Evolutionary conservation across 495 filamentous ascomycete genomes (phyloP).

Genomic region (Gamarada debralockiae): DNA sequence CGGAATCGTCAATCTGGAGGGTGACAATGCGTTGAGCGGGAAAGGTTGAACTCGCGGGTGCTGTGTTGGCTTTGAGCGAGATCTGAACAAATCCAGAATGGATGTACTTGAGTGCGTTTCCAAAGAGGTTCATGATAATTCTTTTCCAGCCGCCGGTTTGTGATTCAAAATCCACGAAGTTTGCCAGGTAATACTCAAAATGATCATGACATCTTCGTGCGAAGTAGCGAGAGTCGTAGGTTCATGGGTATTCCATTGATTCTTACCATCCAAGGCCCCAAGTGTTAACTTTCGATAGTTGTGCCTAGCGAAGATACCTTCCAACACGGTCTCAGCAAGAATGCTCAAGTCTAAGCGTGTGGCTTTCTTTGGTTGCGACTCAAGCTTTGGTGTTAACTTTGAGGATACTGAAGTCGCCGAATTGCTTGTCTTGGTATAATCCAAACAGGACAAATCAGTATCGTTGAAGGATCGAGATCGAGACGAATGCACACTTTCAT

Average conservation of each 20-base stretch:
- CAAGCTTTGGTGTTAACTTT: neutral
- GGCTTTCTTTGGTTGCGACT: neutral
- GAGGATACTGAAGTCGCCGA: neutral
- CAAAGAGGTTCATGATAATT: slow-evolving; percentile 76
- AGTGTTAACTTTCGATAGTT: neutral
- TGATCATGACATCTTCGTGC: slow-evolving; percentile 20
- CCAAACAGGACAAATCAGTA: slow-evolving; percentile 67
- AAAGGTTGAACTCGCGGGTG: neutral
- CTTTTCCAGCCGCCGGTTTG: slow-evolving; percentile 52
- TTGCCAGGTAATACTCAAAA: slow-evolving; percentile 26
- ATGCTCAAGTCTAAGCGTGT: slow-evolving; percentile 7
- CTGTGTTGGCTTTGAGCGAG: neutral
- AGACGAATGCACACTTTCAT: neutral
- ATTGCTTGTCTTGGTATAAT: slow-evolving; percentile 51
- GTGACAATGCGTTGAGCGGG: neutral
- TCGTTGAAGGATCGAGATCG: slow-evolving; percentile 26
- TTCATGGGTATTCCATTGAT: neutral
- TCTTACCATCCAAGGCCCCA: neutral
- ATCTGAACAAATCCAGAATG: slow-evolving; percentile 54
- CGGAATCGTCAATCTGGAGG: slow-evolving; percentile 17
- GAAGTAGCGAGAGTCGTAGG: slow-evolving; percentile 7
- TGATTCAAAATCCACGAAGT: slow-evolving; percentile 24
- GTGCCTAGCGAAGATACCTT: slow-evolving; percentile 36
- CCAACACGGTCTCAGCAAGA: slow-evolving; percentile 35
- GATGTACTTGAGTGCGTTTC: slow-evolving; percentile 80